These are phyloP conservation scores for Trypanosoma caninum DNA, from an alignment of 208 protist genomes.

Conservation along the genomic window DNA sequence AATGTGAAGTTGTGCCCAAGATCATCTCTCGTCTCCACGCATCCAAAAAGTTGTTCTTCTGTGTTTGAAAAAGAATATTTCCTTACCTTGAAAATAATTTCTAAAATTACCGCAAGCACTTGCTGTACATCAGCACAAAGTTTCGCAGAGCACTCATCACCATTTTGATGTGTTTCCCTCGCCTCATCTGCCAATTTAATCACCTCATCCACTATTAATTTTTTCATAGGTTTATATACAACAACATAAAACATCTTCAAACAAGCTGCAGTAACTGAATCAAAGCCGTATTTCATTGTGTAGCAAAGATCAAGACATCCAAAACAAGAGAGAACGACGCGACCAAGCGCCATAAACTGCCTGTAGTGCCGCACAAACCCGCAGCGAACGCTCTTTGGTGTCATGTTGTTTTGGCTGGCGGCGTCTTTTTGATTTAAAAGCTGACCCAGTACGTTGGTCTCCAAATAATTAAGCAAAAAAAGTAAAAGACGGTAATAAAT, in stretches of 20 bases:
- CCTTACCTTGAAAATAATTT: conserved; percentile 10
- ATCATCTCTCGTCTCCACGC: no score
- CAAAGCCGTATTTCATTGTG: conserved; percentile 51
- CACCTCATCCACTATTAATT: conserved; percentile 37
- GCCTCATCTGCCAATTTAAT: conserved; percentile 22
- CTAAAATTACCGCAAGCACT: conserved; percentile 1
- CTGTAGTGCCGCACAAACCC: conserved; percentile 56
- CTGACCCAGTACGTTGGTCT: conserved; percentile 59
- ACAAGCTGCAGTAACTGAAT: conserved; percentile 68
- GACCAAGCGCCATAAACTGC: conserved; percentile 51
- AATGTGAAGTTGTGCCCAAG: no score
- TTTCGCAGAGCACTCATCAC: conserved; percentile 1
- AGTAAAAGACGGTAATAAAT: conserved; percentile 52
- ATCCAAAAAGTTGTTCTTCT: no score
- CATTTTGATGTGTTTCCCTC: conserved; percentile 22
- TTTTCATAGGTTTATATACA: conserved; percentile 59
- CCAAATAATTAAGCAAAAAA: conserved; percentile 48
- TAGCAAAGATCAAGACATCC: conserved; percentile 85
- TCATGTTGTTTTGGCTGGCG: not conserved
- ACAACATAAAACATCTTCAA: conserved; percentile 77
- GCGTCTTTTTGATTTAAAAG: conserved; percentile 29
- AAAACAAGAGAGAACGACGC: conserved; percentile 75
- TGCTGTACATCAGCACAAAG: conserved; percentile 23
- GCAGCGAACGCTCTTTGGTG: conserved; percentile 26
- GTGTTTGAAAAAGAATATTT: not conserved